phyloP scores from a whole-genome alignment of 352 stramenopile genomes.

The Thraustotheca clavata region DNA sequence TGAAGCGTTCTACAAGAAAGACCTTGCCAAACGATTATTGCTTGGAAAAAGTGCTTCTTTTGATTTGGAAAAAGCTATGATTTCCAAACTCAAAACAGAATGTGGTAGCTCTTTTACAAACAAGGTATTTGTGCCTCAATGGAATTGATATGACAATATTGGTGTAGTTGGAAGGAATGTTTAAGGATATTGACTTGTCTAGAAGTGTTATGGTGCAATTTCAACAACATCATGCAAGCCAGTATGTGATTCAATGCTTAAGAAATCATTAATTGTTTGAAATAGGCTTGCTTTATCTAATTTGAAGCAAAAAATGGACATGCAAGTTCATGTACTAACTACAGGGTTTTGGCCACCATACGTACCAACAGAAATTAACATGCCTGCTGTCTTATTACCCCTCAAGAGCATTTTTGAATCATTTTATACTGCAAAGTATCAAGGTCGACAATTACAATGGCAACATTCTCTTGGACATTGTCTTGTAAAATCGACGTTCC shows the following conservation, averaged over 20 bases:
- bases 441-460: slow-evolving; percentile 85
- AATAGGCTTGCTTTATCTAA: slow-evolving; percentile 40
- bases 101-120: slow-evolving; percentile 96
- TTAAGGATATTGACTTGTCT: slow-evolving; percentile 97
- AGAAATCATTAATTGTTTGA: not conserved
- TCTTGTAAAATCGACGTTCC: slow-evolving; percentile 81
- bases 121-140: slow-evolving; percentile 54
- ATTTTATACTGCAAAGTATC: slow-evolving; percentile 86
- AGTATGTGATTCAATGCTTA: slow-evolving; percentile 26
- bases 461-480: slow-evolving; percentile 86
- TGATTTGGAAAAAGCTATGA: slow-evolving; percentile 95
- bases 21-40: slow-evolving; percentile 95
- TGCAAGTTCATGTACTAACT: slow-evolving; percentile 96
- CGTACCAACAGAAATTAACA: slow-evolving; percentile 68
- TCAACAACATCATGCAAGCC: slow-evolving; percentile 65
- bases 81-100: slow-evolving; percentile 97
- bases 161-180: slow-evolving; percentile 96
- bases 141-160: not conserved
- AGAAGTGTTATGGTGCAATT: slow-evolving; percentile 93
- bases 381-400: slow-evolving; percentile 49
- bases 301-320: slow-evolving; percentile 68
- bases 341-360: slow-evolving; percentile 97
- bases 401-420: slow-evolving; percentile 82
- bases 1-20: slow-evolving; percentile 98
- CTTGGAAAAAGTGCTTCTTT: slow-evolving; percentile 85